Conservation (phyloP, 768 basidiomycete genomes). For the Boletus reticulatus region DNA sequence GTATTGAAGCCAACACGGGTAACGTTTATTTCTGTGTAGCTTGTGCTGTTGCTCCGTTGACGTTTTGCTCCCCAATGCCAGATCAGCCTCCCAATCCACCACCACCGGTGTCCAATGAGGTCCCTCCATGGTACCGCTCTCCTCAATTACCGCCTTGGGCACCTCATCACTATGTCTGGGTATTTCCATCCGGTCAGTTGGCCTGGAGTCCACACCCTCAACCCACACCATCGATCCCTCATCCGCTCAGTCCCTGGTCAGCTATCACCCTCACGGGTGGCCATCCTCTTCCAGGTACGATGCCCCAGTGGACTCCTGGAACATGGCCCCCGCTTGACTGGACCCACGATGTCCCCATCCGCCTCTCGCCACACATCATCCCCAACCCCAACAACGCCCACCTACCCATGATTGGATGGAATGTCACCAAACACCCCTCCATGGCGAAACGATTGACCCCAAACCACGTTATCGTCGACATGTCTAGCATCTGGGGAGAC, state of each 20-base stretch:
- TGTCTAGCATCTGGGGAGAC: constrained; percentile 15
- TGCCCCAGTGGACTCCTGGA: constrained; percentile 26
- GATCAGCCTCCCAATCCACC: constrained; percentile 5
- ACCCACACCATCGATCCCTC: constrained; percentile 1
- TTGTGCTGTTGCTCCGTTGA: constrained; percentile 1
- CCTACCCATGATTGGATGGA: constrained; percentile 35
- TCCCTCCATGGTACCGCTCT: not conserved
- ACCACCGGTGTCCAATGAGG: not conserved
- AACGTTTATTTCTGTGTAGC: not conserved
- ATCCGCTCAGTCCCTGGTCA: constrained; percentile 14
- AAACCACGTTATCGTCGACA: constrained; percentile 22
- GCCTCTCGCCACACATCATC: constrained; percentile 27
- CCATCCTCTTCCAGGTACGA: constrained; percentile 22
- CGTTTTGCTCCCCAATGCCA: not conserved
- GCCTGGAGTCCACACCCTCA: constrained; percentile 28
- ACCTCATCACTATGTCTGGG: constrained; percentile 25
- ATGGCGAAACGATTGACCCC: constrained; percentile 32
- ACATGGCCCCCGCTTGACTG: constrained; percentile 29
- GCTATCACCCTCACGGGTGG: constrained; percentile 19
- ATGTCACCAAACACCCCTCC: constrained; percentile 33
- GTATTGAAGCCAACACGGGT: constrained; percentile 19
- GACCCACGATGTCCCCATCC: constrained; percentile 19
- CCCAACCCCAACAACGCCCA: constrained; percentile 31
- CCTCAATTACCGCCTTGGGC: constrained; percentile 12
- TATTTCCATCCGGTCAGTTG: constrained; percentile 22